A percentile compares a stretch with the other conserved stretches of the same genome.
phyloP scores from a whole-genome alignment of 139 green algal genomes.

The Asterochloris erici region DNA sequence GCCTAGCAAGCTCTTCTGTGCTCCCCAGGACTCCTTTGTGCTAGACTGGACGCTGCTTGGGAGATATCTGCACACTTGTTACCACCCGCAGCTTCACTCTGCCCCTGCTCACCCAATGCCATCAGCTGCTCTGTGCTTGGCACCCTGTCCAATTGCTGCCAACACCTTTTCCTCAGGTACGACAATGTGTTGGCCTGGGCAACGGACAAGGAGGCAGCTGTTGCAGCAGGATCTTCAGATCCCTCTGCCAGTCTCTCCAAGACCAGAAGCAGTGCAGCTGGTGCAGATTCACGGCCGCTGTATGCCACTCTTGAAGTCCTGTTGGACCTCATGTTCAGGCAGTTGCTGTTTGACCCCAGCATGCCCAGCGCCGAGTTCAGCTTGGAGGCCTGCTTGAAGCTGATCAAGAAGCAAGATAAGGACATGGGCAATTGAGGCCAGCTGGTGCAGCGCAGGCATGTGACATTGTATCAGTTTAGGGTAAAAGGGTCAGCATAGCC shows the following conservation, averaged over 20 bases:
- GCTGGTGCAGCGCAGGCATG: not conserved
- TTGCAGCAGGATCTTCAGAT: no score
- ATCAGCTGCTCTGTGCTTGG: not conserved
- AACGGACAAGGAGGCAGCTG: constrained; percentile 51
- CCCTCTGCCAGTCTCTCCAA: no score
- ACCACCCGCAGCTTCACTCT: no score
- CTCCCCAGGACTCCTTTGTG: not conserved
- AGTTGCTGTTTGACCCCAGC: constrained; percentile 58
- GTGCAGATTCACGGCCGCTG: constrained; percentile 50
- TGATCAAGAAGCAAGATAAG: constrained; percentile 76
- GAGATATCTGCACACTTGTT: no score
- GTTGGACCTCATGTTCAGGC: constrained; percentile 68
- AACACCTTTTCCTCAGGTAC: not conserved
- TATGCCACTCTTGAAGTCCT: constrained; percentile 69
- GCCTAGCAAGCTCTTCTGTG: constrained; percentile 26
- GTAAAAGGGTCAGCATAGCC: no score
- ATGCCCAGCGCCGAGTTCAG: constrained; percentile 53
- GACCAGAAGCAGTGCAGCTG: not conserved
- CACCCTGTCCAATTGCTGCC: not conserved
- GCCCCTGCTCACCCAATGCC: no score
- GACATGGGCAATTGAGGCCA: constrained; percentile 49
- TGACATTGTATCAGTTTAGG: not conserved
- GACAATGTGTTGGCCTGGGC: constrained; percentile 63
- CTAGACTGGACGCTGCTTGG: not conserved
- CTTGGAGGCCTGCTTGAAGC: constrained; percentile 55